Evolutionary conservation across 768 basidiomycete genomes (phyloP).

Genomic region (Rhodotorula paludigena): DNA sequence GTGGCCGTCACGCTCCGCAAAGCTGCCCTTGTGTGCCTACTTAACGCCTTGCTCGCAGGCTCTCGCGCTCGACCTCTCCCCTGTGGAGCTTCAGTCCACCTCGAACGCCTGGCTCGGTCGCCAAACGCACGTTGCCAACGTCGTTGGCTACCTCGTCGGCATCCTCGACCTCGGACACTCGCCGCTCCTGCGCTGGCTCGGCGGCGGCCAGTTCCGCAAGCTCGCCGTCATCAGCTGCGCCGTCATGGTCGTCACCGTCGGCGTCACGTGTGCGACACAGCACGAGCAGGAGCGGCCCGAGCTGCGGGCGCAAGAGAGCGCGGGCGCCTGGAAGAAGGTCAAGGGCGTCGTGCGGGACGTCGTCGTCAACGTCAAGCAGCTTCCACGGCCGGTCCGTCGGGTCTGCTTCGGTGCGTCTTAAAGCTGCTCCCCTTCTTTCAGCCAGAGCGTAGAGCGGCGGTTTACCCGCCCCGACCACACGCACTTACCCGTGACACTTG

Average conservation of each 20-base stretch:
- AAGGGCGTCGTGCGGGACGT: slow-evolving; percentile 48
- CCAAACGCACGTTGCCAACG: slow-evolving; percentile 96
- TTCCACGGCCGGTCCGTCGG: slow-evolving; percentile 37
- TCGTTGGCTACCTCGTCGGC: slow-evolving; percentile 84
- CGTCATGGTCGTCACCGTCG: slow-evolving; percentile 72
- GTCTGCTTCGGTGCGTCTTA: slow-evolving; percentile 39
- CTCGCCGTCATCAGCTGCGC: slow-evolving; percentile 82
- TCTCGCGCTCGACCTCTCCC: slow-evolving; percentile 84
- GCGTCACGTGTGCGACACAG: slow-evolving; percentile 75
- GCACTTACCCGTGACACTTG: not conserved
- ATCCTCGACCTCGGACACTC: slow-evolving; percentile 80
- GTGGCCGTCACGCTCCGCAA: too few relatives aligned
- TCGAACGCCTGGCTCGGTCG: slow-evolving; percentile 97
- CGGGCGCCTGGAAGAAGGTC: not conserved
- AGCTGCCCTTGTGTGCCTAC: too few relatives aligned
- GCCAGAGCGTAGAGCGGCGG: too few relatives aligned
- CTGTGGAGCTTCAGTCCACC: slow-evolving; percentile 79
- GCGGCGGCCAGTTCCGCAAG: slow-evolving; percentile 91
- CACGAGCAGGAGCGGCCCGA: slow-evolving; percentile 47
- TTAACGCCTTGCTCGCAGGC: slow-evolving; percentile 24
- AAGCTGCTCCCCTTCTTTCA: not conserved
- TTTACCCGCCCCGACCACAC: too few relatives aligned
- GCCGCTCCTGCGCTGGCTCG: slow-evolving; percentile 62
- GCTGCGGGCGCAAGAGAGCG: slow-evolving; percentile 1
- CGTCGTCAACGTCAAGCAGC: slow-evolving; percentile 9